Conservation (phyloP, 805 yeast genomes). For the Suhomyces vadensis region DNA sequence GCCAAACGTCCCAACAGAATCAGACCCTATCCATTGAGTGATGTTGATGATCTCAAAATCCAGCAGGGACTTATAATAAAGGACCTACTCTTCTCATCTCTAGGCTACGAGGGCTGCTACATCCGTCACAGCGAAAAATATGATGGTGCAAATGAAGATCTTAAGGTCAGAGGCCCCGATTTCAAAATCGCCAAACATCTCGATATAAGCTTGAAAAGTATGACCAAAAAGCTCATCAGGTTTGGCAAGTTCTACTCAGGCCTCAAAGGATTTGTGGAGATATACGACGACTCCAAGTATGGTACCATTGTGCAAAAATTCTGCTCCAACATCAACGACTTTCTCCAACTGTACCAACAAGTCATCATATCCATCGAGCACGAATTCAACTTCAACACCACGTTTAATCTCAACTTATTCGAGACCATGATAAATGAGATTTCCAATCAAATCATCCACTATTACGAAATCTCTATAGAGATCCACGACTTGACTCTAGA, state of each 20-base stretch:
- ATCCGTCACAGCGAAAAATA: conserved; percentile 66
- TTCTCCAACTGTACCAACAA: conserved; percentile 26
- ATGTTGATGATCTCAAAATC: conserved; percentile 45
- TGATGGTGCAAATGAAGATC: conserved; percentile 43
- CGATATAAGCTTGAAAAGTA: conserved; percentile 71
- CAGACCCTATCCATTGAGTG: conserved; percentile 48
- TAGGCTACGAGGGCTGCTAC: conserved; percentile 77
- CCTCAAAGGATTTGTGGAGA: conserved; percentile 58
- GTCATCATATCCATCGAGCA: conserved; percentile 49
- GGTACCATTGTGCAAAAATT: conserved; percentile 78
- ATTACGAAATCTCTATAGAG: conserved; percentile 55
- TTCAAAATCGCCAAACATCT: conserved; percentile 69
- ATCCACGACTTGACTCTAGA: conserved; percentile 52
- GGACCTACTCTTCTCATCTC: conserved; percentile 67
- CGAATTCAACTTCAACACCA: conserved; percentile 48
- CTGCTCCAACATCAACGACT: conserved; percentile 53
- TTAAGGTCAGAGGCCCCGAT: conserved; percentile 67
- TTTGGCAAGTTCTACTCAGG: conserved; percentile 65
- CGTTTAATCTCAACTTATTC: conserved; percentile 59
- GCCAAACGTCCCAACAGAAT: conserved; percentile 20
- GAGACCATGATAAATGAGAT: conserved; percentile 39
- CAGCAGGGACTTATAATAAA: conserved; percentile 75
- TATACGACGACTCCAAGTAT: conserved; percentile 52
- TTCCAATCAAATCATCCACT: conserved; percentile 44
- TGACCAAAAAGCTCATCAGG: conserved; percentile 59